Conservation (phyloP, 345 rosid species). For the Camelina laxa region DNA sequence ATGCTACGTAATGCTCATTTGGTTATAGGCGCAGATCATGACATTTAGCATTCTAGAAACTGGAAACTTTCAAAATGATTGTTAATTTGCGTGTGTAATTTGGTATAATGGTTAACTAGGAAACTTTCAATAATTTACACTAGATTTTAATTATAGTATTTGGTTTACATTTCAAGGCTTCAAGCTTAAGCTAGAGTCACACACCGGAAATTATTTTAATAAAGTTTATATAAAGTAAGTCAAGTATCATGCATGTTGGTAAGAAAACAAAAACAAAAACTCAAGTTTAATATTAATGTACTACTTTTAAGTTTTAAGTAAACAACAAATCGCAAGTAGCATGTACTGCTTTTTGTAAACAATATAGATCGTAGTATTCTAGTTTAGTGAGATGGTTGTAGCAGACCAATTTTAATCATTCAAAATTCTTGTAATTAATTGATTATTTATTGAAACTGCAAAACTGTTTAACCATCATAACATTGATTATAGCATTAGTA, state of each 20-base stretch:
- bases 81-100: background rate
- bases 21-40: constrained; percentile 12
- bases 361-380: background rate
- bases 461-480: background rate
- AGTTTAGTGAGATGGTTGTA: background rate
- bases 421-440: background rate
- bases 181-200: background rate
- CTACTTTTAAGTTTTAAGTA: no score
- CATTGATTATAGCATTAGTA: constrained; percentile 1
- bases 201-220: background rate
- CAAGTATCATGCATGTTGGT: no score
- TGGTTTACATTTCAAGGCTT: background rate
- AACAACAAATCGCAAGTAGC: no score
- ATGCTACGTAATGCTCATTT: constrained; percentile 24
- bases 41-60: background rate
- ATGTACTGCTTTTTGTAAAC: background rate
- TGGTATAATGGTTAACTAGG: background rate
- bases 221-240: no score
- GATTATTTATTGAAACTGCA: background rate
- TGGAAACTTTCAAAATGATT: background rate
- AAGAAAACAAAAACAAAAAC: no score
- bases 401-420: background rate
- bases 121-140: background rate
- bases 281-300: no score
- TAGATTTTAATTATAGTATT: background rate